Evolutionary conservation across 2,329 filamentous ascomycete species (phyloP), one percentile per base, ranked within the genome.

Genomic region (Epicoccum nigrum): DNA sequence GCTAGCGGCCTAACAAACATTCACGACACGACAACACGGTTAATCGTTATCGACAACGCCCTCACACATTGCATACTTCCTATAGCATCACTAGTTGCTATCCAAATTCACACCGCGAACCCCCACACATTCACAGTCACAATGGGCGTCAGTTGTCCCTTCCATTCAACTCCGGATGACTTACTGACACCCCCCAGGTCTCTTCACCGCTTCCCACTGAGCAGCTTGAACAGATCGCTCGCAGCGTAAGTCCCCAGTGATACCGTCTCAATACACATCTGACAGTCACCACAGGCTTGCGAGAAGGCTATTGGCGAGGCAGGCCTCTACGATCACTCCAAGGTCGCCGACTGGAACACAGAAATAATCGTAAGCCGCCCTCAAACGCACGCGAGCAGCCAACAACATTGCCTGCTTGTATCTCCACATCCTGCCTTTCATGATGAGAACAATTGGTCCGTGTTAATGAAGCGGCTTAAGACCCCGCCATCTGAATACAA

Each of bases 391-490:
- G 41, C 44, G 39, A 45, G 33, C 41, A 41, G 23, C 15, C 20
- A n/a, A 28, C 33, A 32, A 32, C 20, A 31, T 16, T 40, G 47
- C 34, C 30, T 42, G 35, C 50, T 4, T 27, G 7, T 38, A 35
- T 28, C 42, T 30, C 57, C 23, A 17, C 27, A 19, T n/a, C 15
- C 15, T 40, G 35, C 46, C 32, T 17, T 61, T 25, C 19, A 83
- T 88, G 89, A 92, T 92, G 89, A 92, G 82, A 88, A 83, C 81
- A 81, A 86, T 92, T 92, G 88, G 90, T 93, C 90, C 89, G 89
- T 93, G 89, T 94, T 93, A 86, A 90, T 84, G 88, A 93, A 87
- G 86, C 86, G 88, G 85, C 83, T 91, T 89, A 93, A 93, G 89
- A 92, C 88, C 81, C 89, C 88, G 86, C 85, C 78, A 80, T 74